Evolutionary conservation across 2,329 filamentous ascomycete genomes (phyloP).

Genomic region (Magnaporthiopsis incrustans): DNA sequence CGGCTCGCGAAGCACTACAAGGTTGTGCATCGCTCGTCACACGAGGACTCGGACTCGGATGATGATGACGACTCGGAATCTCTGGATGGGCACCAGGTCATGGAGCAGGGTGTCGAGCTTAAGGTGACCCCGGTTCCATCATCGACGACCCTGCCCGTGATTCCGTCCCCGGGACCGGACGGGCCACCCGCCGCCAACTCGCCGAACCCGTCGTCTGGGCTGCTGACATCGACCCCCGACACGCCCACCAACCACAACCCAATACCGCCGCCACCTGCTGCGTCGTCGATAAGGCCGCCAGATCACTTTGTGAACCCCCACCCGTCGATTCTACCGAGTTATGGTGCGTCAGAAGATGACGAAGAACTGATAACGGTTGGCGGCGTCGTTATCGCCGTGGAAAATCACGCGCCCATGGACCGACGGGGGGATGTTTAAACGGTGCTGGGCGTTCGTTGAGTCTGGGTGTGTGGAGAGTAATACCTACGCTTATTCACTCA

Average conservation of each 20-base stretch:
- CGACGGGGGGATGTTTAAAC: slow-evolving; percentile 3
- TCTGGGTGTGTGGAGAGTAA: not conserved
- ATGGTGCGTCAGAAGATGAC: not conserved
- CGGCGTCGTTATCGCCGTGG: slow-evolving; percentile 3
- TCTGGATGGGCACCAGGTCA: not conserved
- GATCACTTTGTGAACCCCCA: not conserved
- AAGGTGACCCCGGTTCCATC: slow-evolving; percentile 1
- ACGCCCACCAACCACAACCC: not conserved
- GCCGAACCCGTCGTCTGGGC: not conserved
- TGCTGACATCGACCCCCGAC: not conserved
- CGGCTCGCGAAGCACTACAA: slow-evolving; percentile 7
- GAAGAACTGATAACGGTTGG: slow-evolving; percentile 1
- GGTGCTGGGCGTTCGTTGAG: not conserved
- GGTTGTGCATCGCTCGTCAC: slow-evolving; percentile 1
- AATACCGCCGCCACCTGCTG: not conserved
- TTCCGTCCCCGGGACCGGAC: not conserved
- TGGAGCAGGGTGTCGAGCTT: slow-evolving; percentile 6
- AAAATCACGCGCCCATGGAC: slow-evolving; percentile 2
- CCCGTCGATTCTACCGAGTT: not conserved
- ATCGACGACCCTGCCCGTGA: not conserved
- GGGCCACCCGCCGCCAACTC: not conserved
- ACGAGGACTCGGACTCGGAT: not conserved
- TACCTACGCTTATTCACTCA: not conserved
- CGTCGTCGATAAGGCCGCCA: not conserved
- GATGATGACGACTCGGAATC: slow-evolving; percentile 1